Evolutionary conservation across 2,329 filamentous ascomycete genomes (phyloP).

Genomic region (Pseudogymnoascus sp.): DNA sequence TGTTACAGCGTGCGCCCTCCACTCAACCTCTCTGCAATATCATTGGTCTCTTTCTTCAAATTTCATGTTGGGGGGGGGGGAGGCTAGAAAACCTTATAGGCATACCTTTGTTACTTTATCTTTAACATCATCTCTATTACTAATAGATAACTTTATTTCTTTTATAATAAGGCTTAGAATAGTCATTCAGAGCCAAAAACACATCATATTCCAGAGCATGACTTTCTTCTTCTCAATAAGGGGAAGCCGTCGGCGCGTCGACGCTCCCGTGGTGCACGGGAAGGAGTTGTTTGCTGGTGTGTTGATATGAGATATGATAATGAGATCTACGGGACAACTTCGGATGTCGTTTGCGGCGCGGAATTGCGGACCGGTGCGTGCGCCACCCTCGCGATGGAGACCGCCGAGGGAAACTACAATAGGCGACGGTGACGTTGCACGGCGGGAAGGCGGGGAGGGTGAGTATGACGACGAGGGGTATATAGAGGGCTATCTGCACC

Average conservation of each 20-base stretch:
- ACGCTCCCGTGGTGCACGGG: no score
- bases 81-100: no score
- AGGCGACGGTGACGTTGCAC: not conserved
- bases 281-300: no score
- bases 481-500: not conserved
- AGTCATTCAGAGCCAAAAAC: not conserved
- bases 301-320: not conserved
- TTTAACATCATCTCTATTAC: no score
- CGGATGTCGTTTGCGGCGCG: not conserved
- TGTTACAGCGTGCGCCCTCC: no score
- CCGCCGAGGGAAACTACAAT: not conserved
- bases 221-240: not conserved
- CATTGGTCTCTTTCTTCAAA: no score
- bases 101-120: no score
- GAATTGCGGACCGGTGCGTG: not conserved
- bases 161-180: no score
- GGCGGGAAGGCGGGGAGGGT: not conserved
- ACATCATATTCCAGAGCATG: not conserved
- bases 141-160: no score
- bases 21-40: no score
- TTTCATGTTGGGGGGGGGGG: no score
- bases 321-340: not conserved
- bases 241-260: not conserved
- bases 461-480: not conserved
- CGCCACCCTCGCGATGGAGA: not conserved